Evolutionary conservation across 2,329 filamentous ascomycete species (phyloP), one percentile per base, ranked within the genome.

Genomic region (Parafenestella ontariensis): DNA sequence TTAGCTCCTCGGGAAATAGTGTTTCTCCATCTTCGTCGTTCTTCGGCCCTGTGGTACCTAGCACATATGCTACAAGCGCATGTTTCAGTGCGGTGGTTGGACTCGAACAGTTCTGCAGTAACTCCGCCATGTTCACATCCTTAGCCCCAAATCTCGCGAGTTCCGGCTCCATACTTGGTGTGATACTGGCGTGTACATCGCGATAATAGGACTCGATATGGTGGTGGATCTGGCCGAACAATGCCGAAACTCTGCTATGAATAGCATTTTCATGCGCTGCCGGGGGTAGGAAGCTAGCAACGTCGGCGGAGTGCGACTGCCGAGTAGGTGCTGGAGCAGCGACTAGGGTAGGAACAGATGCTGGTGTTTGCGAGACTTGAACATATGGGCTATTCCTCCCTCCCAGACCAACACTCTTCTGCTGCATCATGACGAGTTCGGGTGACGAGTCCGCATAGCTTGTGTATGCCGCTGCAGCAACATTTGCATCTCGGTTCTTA

Each of bases 141-240:
- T 57, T 51, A 5, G 47, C 52, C 1, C 72, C 66, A 21, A 74
- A 75, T 13, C 54, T 48, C 1, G 60, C 52, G n/a, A 74, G 56
- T n/a, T 64, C 70, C 6, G 45, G 46, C 31, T 70, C 64, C 68
- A 75, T 72, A 33, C 63, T 72, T 2, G 70, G 65, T 15, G 71
- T 74, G 10, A 74, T 69, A 31, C 61, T 68, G 15, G 70, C 71
- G 44, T 74, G 67, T 4, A 72, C 68, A 40, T 75, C 70, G 42
- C 73, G 68, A 48, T 75, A 75, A 46, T 67, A 73, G 6, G 47
- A 65, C 15, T 73, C 68, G 34, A 75, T 54, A 46, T 73, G 71
- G 7, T 51, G 48, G 17, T 72, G 68, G 15, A 73, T 58, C 37
- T 65, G 56, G 20, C 46, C 58, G 46, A 75, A 73, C 21, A 75